A percentile compares a stretch with the other conserved stretches of the same genome.
These are phyloP conservation scores for Orbilia ellipsospora DNA, from an alignment of 2,329 filamentous ascomycete genomes.

Conservation along the genomic window DNA sequence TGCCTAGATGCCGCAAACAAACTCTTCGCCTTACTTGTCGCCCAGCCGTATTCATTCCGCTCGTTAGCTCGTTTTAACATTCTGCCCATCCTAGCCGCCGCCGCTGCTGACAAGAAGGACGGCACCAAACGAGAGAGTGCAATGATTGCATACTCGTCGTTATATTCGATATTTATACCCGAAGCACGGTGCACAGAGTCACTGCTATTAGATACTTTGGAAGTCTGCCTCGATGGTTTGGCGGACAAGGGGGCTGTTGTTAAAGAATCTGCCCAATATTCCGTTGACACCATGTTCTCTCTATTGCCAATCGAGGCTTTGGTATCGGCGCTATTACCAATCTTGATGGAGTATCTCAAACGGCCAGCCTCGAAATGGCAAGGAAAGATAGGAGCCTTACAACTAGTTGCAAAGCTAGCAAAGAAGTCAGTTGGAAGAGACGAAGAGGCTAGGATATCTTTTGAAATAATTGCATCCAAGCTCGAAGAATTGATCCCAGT, in stretches of 20 bases:
- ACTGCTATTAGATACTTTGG: slow-evolving; percentile 67
- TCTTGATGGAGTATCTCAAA: slow-evolving; percentile 77
- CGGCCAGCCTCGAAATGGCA: slow-evolving; percentile 97
- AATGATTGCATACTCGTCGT: slow-evolving; percentile 91
- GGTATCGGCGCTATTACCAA: slow-evolving; percentile 82
- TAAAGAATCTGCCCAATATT: slow-evolving; percentile 91
- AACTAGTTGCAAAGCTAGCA: slow-evolving; percentile 89
- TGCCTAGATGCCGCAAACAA: slow-evolving; percentile 74
- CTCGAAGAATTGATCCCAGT: slow-evolving; percentile 78
- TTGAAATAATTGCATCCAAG: slow-evolving; percentile 58
- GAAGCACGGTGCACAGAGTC: slow-evolving; percentile 62
- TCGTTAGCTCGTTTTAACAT: slow-evolving; percentile 69
- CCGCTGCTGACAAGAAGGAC: slow-evolving; percentile 92
- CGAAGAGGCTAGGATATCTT: slow-evolving; percentile 77
- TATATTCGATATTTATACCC: slow-evolving; percentile 88
- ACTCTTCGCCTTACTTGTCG: slow-evolving; percentile 69
- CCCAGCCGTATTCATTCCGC: slow-evolving; percentile 66
- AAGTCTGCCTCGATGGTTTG: slow-evolving; percentile 85
- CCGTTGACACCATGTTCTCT: slow-evolving; percentile 85
- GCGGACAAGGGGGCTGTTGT: slow-evolving; percentile 91
- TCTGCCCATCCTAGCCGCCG: slow-evolving; percentile 62
- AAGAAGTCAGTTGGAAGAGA: slow-evolving; percentile 74
- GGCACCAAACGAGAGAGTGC: slow-evolving; percentile 85
- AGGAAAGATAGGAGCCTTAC: slow-evolving; percentile 86
- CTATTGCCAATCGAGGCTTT: slow-evolving; percentile 83